phyloP scores from a whole-genome alignment of 257 asterid species.

The Fraxinus pennsylvanica region DNA sequence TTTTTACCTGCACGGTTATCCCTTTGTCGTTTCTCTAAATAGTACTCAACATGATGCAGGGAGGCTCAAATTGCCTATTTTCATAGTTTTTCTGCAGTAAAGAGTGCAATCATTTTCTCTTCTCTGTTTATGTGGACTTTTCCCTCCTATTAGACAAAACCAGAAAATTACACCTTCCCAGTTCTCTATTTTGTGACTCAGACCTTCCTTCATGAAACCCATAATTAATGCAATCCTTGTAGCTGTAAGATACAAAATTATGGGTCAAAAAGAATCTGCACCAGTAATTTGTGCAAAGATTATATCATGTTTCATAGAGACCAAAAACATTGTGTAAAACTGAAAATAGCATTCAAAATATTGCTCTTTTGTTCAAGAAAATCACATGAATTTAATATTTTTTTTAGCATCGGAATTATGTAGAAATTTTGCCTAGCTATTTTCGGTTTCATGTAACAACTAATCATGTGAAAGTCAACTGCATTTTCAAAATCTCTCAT shows the following conservation, averaged over 20 bases:
- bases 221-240: not conserved
- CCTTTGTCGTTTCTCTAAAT: not conserved
- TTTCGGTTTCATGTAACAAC: not conserved
- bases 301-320: not conserved
- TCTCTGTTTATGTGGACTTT: not conserved
- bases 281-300: not conserved
- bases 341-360: not conserved
- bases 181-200: not conserved
- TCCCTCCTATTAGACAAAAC: not conserved
- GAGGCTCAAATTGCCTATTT: not conserved
- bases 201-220: not conserved
- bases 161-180: not conserved
- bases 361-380: not conserved
- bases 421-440: not conserved
- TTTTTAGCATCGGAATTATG: not conserved
- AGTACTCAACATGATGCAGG: not conserved
- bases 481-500: not conserved
- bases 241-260: not conserved
- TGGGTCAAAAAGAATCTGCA: not conserved
- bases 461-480: not conserved
- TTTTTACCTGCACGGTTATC: not conserved
- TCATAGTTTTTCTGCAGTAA: not conserved
- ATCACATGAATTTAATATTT: not conserved
- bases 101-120: not conserved
- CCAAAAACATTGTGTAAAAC: not conserved